phyloP scores from a whole-genome alignment of 306 rosid species.

The Casuarina glauca region DNA sequence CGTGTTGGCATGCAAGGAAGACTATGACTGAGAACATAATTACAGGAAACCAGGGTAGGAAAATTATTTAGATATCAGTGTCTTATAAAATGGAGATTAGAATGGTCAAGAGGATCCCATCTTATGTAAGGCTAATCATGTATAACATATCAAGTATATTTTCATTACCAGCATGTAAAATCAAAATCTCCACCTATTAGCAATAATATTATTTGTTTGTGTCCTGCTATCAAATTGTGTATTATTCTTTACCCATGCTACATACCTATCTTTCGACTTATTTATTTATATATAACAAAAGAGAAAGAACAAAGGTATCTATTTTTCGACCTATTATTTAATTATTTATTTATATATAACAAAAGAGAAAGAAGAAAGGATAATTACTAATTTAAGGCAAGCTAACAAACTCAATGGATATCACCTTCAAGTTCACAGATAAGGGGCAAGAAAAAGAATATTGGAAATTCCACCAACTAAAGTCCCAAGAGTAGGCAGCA shows the following conservation, averaged over 20 bases:
- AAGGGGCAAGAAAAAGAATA: neutral
- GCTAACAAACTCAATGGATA: neutral
- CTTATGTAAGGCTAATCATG: neutral
- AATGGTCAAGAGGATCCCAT: neutral
- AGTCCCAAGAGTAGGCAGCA: neutral
- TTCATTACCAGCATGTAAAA: neutral
- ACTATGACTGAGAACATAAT: neutral
- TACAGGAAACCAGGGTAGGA: neutral
- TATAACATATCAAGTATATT: neutral
- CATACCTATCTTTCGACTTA: neutral
- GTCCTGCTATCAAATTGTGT: neutral
- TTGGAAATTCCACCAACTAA: no score
- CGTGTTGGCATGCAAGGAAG: neutral
- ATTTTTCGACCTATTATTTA: neutral
- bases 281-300: neutral
- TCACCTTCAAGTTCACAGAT: neutral
- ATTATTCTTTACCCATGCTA: neutral
- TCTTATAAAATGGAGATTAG: neutral
- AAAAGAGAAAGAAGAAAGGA: neutral
- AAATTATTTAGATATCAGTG: neutral
- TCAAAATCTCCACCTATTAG: neutral
- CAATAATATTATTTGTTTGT: neutral
- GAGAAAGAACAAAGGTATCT: neutral
- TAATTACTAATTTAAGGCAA: neutral
- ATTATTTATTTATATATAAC: neutral